Percentiles rank a stretch among this genome's conserved stretches.
phyloP scores from a whole-genome alignment of 176 grass and related monocot species.

The Rhynchospora breviuscula region DNA sequence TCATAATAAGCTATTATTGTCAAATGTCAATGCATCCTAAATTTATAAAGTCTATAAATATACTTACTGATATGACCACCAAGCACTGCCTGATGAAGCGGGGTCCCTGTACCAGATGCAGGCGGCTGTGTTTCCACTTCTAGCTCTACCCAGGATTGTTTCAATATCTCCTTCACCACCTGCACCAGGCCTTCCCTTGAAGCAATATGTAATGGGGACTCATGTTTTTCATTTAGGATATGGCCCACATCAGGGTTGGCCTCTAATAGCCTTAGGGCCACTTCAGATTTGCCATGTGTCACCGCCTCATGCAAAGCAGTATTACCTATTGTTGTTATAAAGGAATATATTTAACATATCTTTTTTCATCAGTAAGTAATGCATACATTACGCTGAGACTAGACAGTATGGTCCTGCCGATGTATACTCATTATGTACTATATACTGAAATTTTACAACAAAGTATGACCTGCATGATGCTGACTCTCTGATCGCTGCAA shows the following conservation, averaged over 20 bases:
- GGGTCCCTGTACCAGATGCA: conserved; percentile 37
- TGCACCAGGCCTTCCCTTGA: conserved; percentile 42
- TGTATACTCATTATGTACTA: neutral
- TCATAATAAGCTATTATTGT: neutral
- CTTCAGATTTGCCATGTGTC: neutral
- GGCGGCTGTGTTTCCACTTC: neutral
- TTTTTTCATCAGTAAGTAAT: neutral
- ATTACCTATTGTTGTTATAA: conserved; percentile 12
- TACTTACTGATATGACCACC: conserved; percentile 52
- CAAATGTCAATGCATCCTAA: neutral
- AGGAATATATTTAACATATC: neutral
- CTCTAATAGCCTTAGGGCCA: conserved; percentile 40
- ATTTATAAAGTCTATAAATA: neutral
- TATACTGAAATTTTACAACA: neutral
- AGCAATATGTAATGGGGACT: conserved; percentile 68
- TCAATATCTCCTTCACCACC: conserved; percentile 39
- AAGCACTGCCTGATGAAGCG: conserved; percentile 63
- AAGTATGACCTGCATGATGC: neutral
- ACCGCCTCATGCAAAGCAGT: conserved; percentile 61
- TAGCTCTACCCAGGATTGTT: conserved; percentile 23
- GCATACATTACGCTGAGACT: no score
- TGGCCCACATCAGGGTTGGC: conserved; percentile 28
- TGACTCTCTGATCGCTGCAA: neutral
- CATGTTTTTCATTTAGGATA: conserved; percentile 29
- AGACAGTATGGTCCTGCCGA: neutral